These are phyloP conservation scores for Viridothelium virens DNA, from an alignment of 495 filamentous ascomycete species.

Conservation along the genomic window DNA sequence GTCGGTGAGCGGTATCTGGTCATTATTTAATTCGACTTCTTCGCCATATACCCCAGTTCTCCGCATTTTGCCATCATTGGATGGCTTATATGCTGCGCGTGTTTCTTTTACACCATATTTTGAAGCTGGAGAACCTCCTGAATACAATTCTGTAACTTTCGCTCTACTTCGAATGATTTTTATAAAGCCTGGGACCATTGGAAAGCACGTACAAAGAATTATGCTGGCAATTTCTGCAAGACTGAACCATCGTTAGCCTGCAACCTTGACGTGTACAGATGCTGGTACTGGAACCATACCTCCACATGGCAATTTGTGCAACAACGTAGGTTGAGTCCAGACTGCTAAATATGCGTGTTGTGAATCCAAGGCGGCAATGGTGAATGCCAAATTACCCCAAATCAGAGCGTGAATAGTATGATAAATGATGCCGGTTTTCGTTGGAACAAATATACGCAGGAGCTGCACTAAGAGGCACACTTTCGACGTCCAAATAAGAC, in stretches of 20 bases:
- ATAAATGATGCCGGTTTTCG: background rate
- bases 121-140: background rate
- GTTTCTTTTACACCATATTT: background rate
- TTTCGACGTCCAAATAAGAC: background rate
- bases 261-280: too few relatives aligned
- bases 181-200: background rate
- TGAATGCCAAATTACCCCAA: background rate
- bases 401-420: background rate
- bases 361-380: background rate
- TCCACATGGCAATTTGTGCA: background rate
- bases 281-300: background rate
- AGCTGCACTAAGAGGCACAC: background rate
- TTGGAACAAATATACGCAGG: background rate
- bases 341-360: background rate
- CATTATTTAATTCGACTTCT: background rate
- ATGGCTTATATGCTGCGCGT: too few relatives aligned
- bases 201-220: background rate
- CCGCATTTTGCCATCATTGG: too few relatives aligned
- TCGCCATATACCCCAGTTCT: background rate
- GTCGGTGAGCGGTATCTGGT: background rate
- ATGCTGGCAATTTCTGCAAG: background rate
- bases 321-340: background rate
- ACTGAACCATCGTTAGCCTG: background rate
- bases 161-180: background rate
- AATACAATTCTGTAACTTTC: background rate